Conservation (phyloP, 192 early-diverging fungal species). For the Dimargaris cristalligena region DNA sequence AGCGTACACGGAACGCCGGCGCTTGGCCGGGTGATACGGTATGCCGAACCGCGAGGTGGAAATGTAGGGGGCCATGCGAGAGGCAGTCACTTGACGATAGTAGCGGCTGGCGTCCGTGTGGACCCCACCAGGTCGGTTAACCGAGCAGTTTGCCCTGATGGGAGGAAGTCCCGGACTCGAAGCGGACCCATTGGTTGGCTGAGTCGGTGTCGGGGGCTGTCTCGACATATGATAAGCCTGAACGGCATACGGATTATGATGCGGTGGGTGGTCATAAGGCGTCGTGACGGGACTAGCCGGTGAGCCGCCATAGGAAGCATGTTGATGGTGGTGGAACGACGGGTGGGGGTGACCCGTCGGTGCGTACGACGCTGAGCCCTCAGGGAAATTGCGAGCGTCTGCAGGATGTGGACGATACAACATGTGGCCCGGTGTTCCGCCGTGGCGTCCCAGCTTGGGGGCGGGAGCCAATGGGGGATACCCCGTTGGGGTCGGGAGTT, state of each 20-base stretch:
- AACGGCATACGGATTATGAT: background rate
- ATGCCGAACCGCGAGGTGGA: slow-evolving; percentile 10
- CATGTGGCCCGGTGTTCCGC: background rate
- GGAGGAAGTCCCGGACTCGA: background rate
- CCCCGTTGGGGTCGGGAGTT: background rate
- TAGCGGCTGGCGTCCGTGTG: background rate
- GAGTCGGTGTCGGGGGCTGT: background rate
- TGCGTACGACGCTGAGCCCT: background rate
- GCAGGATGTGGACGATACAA: background rate
- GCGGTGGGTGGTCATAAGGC: no score
- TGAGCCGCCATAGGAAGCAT: background rate
- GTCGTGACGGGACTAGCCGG: background rate
- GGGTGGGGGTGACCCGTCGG: background rate
- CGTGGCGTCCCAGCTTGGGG: background rate
- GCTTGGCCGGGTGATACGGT: slow-evolving; percentile 9
- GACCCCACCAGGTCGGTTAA: background rate
- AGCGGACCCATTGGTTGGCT: background rate
- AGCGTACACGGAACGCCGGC: slow-evolving; percentile 14
- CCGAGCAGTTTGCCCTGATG: background rate
- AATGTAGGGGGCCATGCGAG: slow-evolving; percentile 10
- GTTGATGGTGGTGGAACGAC: background rate
- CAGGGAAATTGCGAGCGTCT: background rate
- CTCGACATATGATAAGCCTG: background rate
- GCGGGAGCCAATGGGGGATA: slow-evolving; percentile 6
- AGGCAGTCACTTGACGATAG: slow-evolving; percentile 6